Conservation (phyloP, 208 protist species). For the Porcisia deanei region DNA sequence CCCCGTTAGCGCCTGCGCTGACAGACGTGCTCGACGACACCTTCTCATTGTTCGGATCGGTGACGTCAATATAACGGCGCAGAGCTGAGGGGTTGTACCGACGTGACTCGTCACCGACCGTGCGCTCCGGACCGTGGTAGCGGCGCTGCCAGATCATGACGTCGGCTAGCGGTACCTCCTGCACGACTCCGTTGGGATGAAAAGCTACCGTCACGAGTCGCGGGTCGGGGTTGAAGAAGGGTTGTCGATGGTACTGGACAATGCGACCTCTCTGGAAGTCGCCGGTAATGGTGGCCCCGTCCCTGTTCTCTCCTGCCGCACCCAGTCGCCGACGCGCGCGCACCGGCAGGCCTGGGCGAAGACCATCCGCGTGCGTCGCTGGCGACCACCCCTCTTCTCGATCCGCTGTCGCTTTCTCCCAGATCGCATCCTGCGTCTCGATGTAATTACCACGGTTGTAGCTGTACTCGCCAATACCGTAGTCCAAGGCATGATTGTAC, state of each 20-base stretch:
- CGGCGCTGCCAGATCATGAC: constrained; percentile 86
- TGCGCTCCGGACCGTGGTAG: constrained; percentile 87
- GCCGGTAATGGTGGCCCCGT: constrained; percentile 29
- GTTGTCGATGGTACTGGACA: constrained; percentile 66
- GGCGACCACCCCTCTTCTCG: constrained; percentile 86
- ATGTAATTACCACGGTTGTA: constrained; percentile 92
- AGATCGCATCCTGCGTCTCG: constrained; percentile 88
- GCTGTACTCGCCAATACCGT: constrained; percentile 72
- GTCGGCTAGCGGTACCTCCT: constrained; percentile 69
- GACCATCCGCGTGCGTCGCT: constrained; percentile 82
- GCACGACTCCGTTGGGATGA: constrained; percentile 51
- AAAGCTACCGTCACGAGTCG: constrained; percentile 78
- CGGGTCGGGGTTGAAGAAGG: constrained; percentile 88
- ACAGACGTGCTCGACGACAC: background rate
- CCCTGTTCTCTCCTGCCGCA: background rate
- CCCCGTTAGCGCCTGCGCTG: background rate
- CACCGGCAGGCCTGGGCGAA: constrained; percentile 67
- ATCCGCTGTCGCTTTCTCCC: constrained; percentile 72
- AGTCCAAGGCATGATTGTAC: constrained; percentile 81
- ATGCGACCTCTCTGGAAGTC: constrained; percentile 74
- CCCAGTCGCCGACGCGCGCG: constrained; percentile 62
- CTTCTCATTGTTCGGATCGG: constrained; percentile 78
- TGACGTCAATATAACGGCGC: constrained; percentile 82
- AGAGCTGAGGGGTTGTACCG: constrained; percentile 62
- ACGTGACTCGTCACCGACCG: constrained; percentile 70